phyloP scores from a whole-genome alignment of 495 filamentous ascomycete genomes.

The Cryomyces minteri region DNA sequence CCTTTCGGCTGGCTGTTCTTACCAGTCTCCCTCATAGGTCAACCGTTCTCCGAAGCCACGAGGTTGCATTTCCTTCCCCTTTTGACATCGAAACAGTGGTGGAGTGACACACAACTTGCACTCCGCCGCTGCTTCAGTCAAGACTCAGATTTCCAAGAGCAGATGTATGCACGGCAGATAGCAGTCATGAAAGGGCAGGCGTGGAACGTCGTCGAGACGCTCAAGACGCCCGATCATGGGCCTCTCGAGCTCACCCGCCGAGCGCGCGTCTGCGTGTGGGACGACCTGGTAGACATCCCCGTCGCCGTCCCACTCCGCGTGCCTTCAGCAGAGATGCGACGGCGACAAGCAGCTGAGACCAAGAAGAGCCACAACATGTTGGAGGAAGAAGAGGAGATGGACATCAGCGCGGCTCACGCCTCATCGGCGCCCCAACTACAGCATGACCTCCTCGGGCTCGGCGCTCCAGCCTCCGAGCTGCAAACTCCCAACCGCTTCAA shows the following conservation, averaged over 20 bases:
- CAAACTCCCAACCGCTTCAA: slow-evolving; percentile 80
- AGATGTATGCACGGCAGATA: slow-evolving; percentile 93
- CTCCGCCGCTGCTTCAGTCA: slow-evolving; percentile 71
- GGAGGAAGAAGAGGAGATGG: slow-evolving; percentile 64
- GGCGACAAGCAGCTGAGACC: slow-evolving; percentile 32
- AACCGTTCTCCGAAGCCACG: slow-evolving; percentile 86
- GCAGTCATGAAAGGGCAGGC: slow-evolving; percentile 98
- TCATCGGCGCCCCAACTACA: slow-evolving; percentile 31
- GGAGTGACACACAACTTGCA: slow-evolving; percentile 81
- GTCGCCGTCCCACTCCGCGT: slow-evolving; percentile 76
- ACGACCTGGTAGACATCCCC: slow-evolving; percentile 90
- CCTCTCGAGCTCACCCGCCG: slow-evolving; percentile 83
- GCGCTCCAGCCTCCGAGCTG: slow-evolving; percentile 42
- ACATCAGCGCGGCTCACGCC: slow-evolving; percentile 60
- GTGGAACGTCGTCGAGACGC: slow-evolving; percentile 95
- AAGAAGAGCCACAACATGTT: slow-evolving; percentile 11
- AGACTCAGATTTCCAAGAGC: slow-evolving; percentile 91
- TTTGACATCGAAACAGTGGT: slow-evolving; percentile 87
- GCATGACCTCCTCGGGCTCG: slow-evolving; percentile 57
- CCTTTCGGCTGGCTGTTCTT: slow-evolving; percentile 98
- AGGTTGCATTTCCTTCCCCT: slow-evolving; percentile 86
- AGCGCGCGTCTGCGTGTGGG: slow-evolving; percentile 89
- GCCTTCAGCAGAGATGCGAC: slow-evolving; percentile 57
- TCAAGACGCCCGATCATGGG: slow-evolving; percentile 82
- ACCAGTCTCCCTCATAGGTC: slow-evolving; percentile 86